These are phyloP conservation scores for Salix arbutifolia DNA, from an alignment of 345 rosid genomes.

Conservation along the genomic window DNA sequence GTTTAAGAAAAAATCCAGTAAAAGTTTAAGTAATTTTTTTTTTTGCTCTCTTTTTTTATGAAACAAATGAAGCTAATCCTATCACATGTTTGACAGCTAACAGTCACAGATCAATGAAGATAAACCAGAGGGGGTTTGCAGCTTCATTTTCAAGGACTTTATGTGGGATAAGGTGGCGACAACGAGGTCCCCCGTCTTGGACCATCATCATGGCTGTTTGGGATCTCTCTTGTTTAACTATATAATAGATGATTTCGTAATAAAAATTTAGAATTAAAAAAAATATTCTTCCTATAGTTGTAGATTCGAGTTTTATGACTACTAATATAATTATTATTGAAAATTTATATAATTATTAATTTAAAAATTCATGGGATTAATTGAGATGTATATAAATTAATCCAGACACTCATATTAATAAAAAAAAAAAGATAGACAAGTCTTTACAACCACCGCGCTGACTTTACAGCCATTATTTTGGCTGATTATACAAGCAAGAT, in stretches of 20 bases:
- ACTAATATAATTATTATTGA: too few species aligned
- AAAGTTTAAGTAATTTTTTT: too few species aligned
- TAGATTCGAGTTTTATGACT: accelerated
- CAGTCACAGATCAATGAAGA: not conserved
- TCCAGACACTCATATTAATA: too few species aligned
- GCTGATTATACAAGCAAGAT: not conserved
- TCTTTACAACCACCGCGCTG: not conserved
- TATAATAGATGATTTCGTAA: too few species aligned
- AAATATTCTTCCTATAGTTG: too few species aligned
- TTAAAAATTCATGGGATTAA: accelerated
- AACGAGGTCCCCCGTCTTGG: not conserved
- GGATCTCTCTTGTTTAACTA: not conserved
- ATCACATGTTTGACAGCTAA: not conserved
- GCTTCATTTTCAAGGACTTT: not conserved
- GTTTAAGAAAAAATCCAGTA: too few species aligned
- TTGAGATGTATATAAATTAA: accelerated
- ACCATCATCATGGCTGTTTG: not conserved
- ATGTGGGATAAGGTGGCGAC: not conserved
- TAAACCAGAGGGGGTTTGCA: not conserved
- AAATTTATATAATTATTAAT: too few species aligned
- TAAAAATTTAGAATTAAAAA: too few species aligned
- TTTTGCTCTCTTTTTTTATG: too few species aligned
- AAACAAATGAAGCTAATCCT: not conserved
- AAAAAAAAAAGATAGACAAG: not conserved
- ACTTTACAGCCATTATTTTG: not conserved